Evolutionary conservation across 257 asterid genomes (phyloP).

Genomic region (Solanum medicagineum): DNA sequence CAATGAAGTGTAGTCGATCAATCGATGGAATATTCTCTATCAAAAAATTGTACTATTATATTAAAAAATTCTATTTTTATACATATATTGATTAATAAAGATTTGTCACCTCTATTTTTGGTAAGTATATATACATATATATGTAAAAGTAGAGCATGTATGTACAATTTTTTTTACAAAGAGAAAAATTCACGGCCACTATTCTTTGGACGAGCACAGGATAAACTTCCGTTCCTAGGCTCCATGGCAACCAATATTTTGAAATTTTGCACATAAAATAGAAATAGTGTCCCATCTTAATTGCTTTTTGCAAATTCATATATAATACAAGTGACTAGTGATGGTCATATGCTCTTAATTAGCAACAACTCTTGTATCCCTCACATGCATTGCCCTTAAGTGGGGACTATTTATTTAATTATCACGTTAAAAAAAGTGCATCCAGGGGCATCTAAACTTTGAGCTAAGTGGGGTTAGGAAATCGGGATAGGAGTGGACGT

Average conservation of each 20-base stretch:
- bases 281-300: background rate
- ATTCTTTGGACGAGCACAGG: too few relatives aligned
- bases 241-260: background rate
- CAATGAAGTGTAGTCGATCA: background rate
- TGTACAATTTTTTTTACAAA: background rate
- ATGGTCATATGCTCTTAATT: background rate
- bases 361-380: background rate
- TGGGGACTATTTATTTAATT: background rate
- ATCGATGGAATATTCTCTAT: background rate
- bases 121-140: background rate
- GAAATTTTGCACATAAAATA: background rate
- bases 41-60: background rate
- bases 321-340: background rate
- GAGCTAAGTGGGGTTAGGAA: background rate
- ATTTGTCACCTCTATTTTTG: background rate
- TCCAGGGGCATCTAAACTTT: background rate
- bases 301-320: background rate
- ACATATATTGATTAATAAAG: too few relatives aligned
- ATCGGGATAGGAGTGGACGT: background rate
- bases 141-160: background rate
- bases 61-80: too few relatives aligned
- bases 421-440: background rate
- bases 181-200: accelerated
- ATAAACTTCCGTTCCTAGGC: background rate
- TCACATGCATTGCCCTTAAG: background rate